Conservation (phyloP, 2,329 filamentous ascomycete genomes). For the Colletotrichum gigasporum region DNA sequence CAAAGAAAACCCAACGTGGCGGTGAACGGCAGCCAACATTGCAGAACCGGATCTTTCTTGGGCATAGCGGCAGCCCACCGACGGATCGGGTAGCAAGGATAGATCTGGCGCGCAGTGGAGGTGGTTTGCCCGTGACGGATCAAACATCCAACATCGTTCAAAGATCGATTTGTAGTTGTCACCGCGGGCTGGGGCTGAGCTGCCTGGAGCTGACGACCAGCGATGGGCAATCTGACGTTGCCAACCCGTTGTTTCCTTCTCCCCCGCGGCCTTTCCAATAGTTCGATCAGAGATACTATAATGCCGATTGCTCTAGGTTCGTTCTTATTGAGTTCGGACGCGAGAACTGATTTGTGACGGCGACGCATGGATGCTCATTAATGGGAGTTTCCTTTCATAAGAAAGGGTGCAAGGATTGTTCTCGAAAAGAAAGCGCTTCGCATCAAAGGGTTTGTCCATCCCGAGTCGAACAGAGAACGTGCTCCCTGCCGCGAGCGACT, state of each 20-base stretch:
- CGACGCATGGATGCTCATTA: neutral
- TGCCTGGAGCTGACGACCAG: neutral
- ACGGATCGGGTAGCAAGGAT: constrained; percentile 32
- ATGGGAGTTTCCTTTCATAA: neutral
- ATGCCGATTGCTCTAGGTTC: neutral
- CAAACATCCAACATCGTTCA: constrained; percentile 7
- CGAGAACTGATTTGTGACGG: constrained; percentile 13
- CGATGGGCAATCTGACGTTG: neutral
- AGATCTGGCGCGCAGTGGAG: constrained; percentile 25
- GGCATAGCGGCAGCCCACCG: constrained; percentile 24
- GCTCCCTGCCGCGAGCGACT: constrained; percentile 26
- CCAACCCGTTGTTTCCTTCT: neutral
- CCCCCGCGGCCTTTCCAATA: neutral
- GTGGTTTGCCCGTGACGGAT: constrained; percentile 18
- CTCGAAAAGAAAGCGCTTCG: constrained; percentile 15
- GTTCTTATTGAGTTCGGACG: constrained; percentile 16
- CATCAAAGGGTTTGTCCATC: constrained; percentile 24
- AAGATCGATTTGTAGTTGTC: neutral
- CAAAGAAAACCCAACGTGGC: constrained; percentile 33
- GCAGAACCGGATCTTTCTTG: constrained; percentile 31
- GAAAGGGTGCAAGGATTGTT: constrained; percentile 14
- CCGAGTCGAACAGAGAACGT: constrained; percentile 21
- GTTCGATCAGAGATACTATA: neutral
- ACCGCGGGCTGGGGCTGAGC: neutral
- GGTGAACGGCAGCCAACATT: constrained; percentile 31